A percentile compares a stretch with the other conserved stretches of the same genome.
Evolutionary conservation across 1,284 basidiomycete species (phyloP).

Genomic region (Trametes versicolor): DNA sequence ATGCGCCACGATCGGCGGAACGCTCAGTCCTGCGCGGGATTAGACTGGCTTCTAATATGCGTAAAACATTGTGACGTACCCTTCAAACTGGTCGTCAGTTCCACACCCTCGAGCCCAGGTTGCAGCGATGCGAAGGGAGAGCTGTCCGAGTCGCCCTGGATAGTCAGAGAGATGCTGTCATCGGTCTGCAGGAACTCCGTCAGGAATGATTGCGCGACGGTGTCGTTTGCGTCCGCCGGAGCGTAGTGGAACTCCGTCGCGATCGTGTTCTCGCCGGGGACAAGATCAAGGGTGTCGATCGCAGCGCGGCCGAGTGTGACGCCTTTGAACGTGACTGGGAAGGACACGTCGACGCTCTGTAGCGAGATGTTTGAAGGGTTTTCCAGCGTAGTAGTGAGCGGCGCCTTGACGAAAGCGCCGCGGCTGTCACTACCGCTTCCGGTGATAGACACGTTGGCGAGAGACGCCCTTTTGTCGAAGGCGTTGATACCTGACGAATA

Average conservation of each 20-base stretch:
- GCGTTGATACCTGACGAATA: slow-evolving; percentile 49
- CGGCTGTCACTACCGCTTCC: slow-evolving; percentile 70
- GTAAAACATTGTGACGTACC: slow-evolving; percentile 12
- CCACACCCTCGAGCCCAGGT: slow-evolving; percentile 65
- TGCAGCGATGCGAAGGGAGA: slow-evolving; percentile 72
- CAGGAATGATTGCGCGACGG: slow-evolving; percentile 60
- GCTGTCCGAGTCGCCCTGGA: slow-evolving; percentile 67
- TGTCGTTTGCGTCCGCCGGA: slow-evolving; percentile 72
- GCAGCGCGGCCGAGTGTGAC: slow-evolving; percentile 64
- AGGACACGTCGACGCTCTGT: slow-evolving; percentile 63
- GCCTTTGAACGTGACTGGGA: slow-evolving; percentile 69
- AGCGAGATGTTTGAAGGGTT: slow-evolving; percentile 80
- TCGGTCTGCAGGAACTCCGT: slow-evolving; percentile 62
- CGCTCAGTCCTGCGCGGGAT: slow-evolving; percentile 53
- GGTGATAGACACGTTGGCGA: slow-evolving; percentile 64
- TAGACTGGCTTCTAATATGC: not conserved
- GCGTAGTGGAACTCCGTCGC: slow-evolving; percentile 74
- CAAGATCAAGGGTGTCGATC: slow-evolving; percentile 68
- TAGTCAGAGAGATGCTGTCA: slow-evolving; percentile 57
- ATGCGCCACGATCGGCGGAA: slow-evolving; percentile 53
- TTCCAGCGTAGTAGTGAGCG: slow-evolving; percentile 61
- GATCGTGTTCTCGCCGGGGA: slow-evolving; percentile 66
- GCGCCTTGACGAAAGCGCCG: slow-evolving; percentile 62
- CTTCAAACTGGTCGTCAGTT: slow-evolving; percentile 57
- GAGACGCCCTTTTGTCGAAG: slow-evolving; percentile 59